These are phyloP conservation scores for Chaetomium fimeti DNA, from an alignment of 495 filamentous ascomycete species.

Conservation along the genomic window DNA sequence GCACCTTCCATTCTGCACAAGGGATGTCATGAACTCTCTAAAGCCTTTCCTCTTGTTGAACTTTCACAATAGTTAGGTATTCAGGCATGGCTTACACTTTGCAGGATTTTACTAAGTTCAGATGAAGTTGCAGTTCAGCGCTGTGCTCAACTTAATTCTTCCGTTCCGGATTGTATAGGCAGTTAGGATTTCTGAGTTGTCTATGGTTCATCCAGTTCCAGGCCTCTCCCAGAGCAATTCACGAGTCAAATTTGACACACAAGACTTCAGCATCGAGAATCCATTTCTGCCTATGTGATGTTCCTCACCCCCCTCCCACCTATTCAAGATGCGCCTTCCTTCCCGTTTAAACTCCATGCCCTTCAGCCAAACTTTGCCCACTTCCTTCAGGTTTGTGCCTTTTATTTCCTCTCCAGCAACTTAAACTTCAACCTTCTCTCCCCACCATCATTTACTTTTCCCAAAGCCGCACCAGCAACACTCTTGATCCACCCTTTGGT, in stretches of 20 bases:
- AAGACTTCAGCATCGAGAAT: not conserved
- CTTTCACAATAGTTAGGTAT: not conserved
- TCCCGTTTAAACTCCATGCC: not conserved
- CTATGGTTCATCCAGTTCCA: not conserved
- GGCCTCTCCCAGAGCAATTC: not conserved
- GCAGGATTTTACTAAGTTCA: no score
- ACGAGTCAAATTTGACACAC: no score
- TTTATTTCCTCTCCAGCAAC: not conserved
- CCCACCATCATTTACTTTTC: not conserved
- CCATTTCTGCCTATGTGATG: not conserved
- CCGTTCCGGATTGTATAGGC: not conserved
- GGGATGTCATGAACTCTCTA: not conserved
- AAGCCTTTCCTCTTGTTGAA: not conserved
- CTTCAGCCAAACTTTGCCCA: not conserved
- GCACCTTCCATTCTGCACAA: not conserved
- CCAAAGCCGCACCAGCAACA: not conserved
- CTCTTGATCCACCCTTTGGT: not conserved
- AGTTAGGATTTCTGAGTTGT: not conserved
- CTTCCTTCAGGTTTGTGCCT: not conserved
- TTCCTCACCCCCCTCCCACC: not conserved
- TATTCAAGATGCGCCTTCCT: constrained; percentile 13
- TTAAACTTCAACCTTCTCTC: not conserved
- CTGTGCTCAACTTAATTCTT: not conserved
- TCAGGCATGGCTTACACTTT: no score
- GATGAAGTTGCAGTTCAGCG: not conserved